Conservation (phyloP, 139 green algal species). For the Coelastrella sp. region DNA sequence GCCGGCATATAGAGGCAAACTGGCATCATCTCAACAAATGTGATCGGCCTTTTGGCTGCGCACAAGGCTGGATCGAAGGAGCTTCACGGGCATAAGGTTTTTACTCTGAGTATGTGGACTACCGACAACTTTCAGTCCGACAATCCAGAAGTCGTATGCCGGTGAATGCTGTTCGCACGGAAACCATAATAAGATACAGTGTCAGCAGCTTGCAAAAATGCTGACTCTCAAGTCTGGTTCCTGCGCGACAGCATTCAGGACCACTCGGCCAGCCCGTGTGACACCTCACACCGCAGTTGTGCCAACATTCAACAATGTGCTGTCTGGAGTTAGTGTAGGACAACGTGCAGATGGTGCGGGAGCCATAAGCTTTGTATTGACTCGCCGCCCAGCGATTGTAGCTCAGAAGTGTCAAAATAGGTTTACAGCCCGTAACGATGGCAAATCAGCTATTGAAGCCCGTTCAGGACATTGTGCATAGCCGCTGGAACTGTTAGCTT, state of each 20-base stretch:
- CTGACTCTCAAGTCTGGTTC: slow-evolving; percentile 46
- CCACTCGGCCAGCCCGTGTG: slow-evolving; percentile 33
- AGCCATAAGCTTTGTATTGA: not conserved
- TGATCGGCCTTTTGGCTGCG: too few species aligned
- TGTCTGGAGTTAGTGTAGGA: slow-evolving; percentile 43
- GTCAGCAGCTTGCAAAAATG: slow-evolving; percentile 17
- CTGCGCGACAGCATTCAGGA: slow-evolving; percentile 38
- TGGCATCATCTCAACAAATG: too few species aligned
- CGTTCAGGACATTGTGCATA: slow-evolving; percentile 1
- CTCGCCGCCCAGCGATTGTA: slow-evolving; percentile 27
- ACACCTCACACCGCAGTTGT: slow-evolving; percentile 16
- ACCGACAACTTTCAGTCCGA: not conserved
- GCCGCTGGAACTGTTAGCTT: not conserved
- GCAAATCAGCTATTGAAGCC: too few species aligned
- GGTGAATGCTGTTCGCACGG: not conserved
- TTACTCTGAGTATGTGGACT: not conserved
- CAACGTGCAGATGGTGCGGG: slow-evolving; percentile 32
- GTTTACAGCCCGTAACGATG: not conserved
- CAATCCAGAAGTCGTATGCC: not conserved
- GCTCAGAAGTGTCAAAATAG: not conserved
- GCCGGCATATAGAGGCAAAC: too few species aligned
- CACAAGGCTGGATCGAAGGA: not conserved
- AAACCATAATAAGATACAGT: not conserved
- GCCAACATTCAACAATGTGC: slow-evolving; percentile 41
- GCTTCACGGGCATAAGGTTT: not conserved